These are phyloP conservation scores for Neodidymelliopsis sp. DNA, from an alignment of 2,329 filamentous ascomycete genomes.

Conservation along the genomic window DNA sequence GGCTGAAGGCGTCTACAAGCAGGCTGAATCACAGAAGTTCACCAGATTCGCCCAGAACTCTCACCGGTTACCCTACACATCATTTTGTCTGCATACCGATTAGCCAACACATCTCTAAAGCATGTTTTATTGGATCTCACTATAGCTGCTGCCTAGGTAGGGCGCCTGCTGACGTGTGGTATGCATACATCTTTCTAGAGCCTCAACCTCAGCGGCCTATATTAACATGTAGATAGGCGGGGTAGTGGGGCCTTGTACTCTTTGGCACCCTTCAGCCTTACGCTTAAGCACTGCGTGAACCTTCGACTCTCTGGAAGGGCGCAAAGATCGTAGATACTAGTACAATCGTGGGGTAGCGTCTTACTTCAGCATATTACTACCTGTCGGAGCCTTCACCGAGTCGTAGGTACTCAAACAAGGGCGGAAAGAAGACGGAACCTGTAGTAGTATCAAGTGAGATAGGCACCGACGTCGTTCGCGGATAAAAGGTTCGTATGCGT, in stretches of 20 bases:
- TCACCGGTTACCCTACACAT: slow-evolving; percentile 26
- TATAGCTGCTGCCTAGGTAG: slow-evolving; percentile 3
- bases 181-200: slow-evolving; percentile 1
- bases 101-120: slow-evolving; percentile 14
- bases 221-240: background rate
- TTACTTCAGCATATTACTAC: background rate
- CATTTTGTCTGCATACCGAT: slow-evolving; percentile 1
- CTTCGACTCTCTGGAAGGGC: background rate
- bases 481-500: background rate
- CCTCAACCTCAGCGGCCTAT: slow-evolving; percentile 1
- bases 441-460: background rate
- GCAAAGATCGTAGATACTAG: background rate
- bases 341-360: background rate
- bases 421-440: background rate
- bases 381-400: background rate
- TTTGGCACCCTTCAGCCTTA: background rate
- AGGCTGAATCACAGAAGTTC: slow-evolving; percentile 22
- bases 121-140: background rate
- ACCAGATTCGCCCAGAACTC: slow-evolving; percentile 3
- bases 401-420: background rate
- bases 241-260: background rate
- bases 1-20: slow-evolving; percentile 20
- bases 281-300: background rate
- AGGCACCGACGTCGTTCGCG: background rate
- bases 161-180: slow-evolving; percentile 19